These are phyloP conservation scores for Verticillium dahliae DNA, from an alignment of 2,329 filamentous ascomycete species.

Conservation along the genomic window DNA sequence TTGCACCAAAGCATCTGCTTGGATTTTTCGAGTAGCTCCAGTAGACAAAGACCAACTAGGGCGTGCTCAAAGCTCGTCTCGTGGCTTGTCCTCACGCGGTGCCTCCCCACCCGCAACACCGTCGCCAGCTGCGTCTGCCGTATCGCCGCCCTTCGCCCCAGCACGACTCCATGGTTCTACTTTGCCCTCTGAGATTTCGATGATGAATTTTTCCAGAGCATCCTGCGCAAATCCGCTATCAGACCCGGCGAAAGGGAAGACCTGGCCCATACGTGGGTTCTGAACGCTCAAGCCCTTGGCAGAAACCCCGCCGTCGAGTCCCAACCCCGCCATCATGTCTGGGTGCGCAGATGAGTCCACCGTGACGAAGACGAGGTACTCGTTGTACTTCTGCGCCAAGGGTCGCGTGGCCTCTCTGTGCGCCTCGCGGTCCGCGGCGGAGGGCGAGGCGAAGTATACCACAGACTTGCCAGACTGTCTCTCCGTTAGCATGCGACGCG, in stretches of 20 bases:
- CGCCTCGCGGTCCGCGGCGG: constrained; percentile 20
- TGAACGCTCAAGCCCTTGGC: constrained; percentile 32
- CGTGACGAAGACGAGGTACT: constrained; percentile 41
- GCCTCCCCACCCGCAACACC: not conserved
- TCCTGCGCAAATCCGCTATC: constrained; percentile 11
- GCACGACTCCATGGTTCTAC: constrained; percentile 30
- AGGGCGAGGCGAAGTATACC: constrained; percentile 23
- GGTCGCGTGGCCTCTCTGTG: constrained; percentile 32
- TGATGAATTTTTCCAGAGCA: constrained; percentile 33
- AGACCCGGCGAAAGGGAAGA: constrained; percentile 24
- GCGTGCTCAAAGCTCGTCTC: not conserved
- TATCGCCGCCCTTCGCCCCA: constrained; percentile 1
- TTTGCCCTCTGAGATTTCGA: constrained; percentile 35
- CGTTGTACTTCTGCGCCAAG: constrained; percentile 35
- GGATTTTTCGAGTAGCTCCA: too few species aligned
- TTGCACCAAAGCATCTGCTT: too few species aligned
- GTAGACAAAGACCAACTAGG: not conserved
- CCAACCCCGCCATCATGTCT: constrained; percentile 33
- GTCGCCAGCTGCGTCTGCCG: constrained; percentile 3
- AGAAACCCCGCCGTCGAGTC: constrained; percentile 18
- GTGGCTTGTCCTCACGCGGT: not conserved
- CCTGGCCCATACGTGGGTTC: constrained; percentile 35
- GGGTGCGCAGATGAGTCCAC: constrained; percentile 38
- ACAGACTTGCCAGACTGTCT: constrained; percentile 29
- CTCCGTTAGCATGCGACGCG: not conserved